Percentiles rank a stretch among this genome's conserved stretches.
phyloP scores from a whole-genome alignment of 2,329 filamentous ascomycete genomes.

The Golovinomyces cichoracearum region DNA sequence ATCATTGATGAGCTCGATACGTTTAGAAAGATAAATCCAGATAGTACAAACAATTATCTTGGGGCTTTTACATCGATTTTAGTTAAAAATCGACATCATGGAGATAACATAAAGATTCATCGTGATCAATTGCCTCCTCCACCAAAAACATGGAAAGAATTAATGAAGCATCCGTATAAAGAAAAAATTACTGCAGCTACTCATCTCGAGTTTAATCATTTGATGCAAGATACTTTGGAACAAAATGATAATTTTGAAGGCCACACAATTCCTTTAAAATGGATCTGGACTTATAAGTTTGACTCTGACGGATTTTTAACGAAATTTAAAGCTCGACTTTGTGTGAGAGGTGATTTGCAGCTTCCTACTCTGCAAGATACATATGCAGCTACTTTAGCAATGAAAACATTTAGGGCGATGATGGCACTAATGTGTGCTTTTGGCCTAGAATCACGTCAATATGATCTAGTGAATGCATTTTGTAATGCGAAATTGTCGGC shows the following conservation, averaged over 20 bases:
- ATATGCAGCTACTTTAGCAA: neutral
- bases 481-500: neutral
- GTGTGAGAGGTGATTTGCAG: neutral
- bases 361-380: neutral
- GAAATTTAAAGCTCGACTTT: neutral
- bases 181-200: neutral
- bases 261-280: neutral
- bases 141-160: neutral
- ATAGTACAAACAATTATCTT: neutral
- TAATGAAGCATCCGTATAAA: neutral
- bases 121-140: neutral
- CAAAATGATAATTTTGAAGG: neutral
- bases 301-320: neutral
- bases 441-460: neutral
- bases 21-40: neutral
- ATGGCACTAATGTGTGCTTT: neutral
- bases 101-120: neutral
- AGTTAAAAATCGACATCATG: neutral
- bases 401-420: neutral
- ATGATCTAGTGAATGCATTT: constrained; percentile 1
- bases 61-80: neutral
- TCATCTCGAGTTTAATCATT: neutral
- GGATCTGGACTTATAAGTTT: neutral
- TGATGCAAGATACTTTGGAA: neutral
- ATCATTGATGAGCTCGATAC: neutral